phyloP scores from a whole-genome alignment of 1,284 basidiomycete species.

The Lentinula novae-zelandiae region DNA sequence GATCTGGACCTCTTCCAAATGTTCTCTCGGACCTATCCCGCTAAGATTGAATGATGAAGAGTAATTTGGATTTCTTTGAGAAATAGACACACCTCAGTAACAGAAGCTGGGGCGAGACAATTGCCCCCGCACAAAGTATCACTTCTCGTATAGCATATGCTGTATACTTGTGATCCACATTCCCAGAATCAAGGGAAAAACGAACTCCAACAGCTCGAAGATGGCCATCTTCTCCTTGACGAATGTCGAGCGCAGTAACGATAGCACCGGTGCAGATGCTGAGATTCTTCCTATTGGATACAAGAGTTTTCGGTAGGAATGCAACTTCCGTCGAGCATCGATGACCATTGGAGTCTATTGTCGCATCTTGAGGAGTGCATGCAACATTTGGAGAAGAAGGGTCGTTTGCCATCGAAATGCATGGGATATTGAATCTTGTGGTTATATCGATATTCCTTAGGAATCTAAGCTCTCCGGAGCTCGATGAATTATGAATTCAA shows the following conservation, averaged over 20 bases:
- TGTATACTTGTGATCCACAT: not conserved
- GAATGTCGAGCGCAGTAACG: constrained; percentile 14
- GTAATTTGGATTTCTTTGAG: not conserved
- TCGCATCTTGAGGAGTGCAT: constrained; percentile 15
- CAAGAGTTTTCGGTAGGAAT: constrained; percentile 20
- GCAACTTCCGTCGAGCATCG: constrained; percentile 17
- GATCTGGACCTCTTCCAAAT: constrained; percentile 26
- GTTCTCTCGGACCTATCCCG: constrained; percentile 27
- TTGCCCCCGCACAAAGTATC: constrained; percentile 24
- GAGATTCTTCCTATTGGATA: constrained; percentile 11
- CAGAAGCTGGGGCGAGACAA: constrained; percentile 24
- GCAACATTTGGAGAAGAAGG: constrained; percentile 15
- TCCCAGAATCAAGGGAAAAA: constrained; percentile 4
- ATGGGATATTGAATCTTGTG: constrained; percentile 16
- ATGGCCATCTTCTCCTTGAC: constrained; percentile 10
- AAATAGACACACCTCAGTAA: constrained; percentile 16
- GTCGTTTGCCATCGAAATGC: constrained; percentile 16
- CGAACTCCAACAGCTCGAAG: constrained; percentile 9
- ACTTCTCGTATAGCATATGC: constrained; percentile 20
- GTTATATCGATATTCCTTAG: constrained; percentile 13
- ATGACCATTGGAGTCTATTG: constrained; percentile 18
- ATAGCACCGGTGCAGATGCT: constrained; percentile 19
- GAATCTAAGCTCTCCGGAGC: not conserved
- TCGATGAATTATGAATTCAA: not conserved
- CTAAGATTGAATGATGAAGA: constrained; percentile 1